Evolutionary conservation across 306 rosid genomes (phyloP).

Genomic region (Vicia villosa): DNA sequence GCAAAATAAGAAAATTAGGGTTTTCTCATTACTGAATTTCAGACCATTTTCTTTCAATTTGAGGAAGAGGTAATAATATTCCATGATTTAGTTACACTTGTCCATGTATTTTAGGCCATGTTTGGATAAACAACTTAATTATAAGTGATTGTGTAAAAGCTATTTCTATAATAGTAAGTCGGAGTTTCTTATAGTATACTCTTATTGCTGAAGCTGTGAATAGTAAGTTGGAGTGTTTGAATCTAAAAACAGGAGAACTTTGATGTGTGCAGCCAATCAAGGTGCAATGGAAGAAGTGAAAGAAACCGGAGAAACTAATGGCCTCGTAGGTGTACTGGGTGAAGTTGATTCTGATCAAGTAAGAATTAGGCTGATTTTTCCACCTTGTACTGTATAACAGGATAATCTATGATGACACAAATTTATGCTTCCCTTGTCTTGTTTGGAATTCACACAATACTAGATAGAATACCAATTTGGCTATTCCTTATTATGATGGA

Average conservation of each 20-base stretch:
- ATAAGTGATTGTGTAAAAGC: neutral
- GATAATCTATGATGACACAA: neutral
- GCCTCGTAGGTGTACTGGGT: constrained; percentile 55
- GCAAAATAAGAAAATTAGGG: constrained; percentile 35
- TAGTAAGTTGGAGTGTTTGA: constrained; percentile 61
- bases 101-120: neutral
- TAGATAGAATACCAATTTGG: constrained; percentile 22
- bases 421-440: constrained; percentile 19
- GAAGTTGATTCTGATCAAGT: constrained; percentile 63
- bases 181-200: neutral
- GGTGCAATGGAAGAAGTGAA: constrained; percentile 70
- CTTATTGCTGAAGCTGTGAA: constrained; percentile 42
- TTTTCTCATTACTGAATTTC: constrained; percentile 35
- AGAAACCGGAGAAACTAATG: constrained; percentile 58
- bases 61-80: constrained; percentile 46
- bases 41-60: constrained; percentile 42
- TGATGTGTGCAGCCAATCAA: constrained; percentile 77
- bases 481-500: constrained; percentile 30
- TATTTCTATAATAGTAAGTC: neutral
- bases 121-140: neutral
- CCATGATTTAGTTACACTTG: neutral
- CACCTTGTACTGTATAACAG: neutral
- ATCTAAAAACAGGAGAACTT: constrained; percentile 85
- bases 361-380: constrained; percentile 25
- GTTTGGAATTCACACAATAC: constrained; percentile 18